Conservation (phyloP, 257 asterid genomes). For the Ajuga chamaepitys region DNA sequence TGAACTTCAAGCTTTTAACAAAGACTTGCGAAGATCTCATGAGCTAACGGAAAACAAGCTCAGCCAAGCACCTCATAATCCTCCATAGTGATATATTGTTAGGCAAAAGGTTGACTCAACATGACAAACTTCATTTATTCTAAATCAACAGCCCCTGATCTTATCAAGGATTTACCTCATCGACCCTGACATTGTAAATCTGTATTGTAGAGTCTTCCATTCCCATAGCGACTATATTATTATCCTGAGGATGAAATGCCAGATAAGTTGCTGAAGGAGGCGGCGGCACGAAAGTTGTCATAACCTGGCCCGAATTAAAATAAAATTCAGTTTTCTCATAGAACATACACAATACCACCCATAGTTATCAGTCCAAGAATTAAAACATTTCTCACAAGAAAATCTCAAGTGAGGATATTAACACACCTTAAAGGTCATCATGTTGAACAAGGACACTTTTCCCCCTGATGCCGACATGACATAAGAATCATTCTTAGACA, state of each 20-base stretch:
- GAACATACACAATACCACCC: neutral
- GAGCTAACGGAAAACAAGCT: neutral
- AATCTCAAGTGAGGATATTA: neutral
- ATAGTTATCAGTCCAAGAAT: neutral
- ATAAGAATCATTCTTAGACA: constrained; percentile 97
- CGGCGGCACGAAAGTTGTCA: constrained; percentile 98
- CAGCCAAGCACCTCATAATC: neutral
- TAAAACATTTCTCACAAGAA: neutral
- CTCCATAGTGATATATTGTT: neutral
- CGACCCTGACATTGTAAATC: constrained; percentile 90
- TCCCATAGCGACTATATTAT: constrained; percentile 87
- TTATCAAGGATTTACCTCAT: constrained; percentile 52
- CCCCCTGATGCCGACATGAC: constrained; percentile 99
- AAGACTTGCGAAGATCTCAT: neutral
- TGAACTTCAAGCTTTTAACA: neutral
- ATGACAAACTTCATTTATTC: neutral
- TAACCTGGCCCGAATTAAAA: constrained; percentile 49
- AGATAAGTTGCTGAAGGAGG: constrained; percentile 94
- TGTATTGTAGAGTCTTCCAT: constrained; percentile 91
- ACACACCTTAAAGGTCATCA: constrained; percentile 96
- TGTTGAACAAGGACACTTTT: constrained; percentile 92
- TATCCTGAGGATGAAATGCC: constrained; percentile 97
- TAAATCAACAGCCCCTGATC: neutral
- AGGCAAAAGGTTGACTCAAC: neutral
- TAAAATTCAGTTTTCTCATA: constrained; percentile 10